Evolutionary conservation across 805 yeast species (phyloP), one percentile per base, ranked within the genome.

Genomic region (Babjeviella inositovora): DNA sequence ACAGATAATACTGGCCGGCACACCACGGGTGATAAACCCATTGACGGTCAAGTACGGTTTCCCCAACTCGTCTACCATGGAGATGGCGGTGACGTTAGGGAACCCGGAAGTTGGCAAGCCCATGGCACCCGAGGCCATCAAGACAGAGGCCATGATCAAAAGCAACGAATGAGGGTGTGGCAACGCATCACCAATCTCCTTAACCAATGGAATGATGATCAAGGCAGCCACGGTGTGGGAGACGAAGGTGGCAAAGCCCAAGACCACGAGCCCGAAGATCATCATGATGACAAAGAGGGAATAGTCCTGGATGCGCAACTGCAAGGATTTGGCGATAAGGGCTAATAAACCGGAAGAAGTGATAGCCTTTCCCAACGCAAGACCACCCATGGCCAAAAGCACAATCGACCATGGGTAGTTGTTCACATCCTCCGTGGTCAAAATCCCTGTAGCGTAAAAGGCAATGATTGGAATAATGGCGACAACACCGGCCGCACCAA

Each of bases 51-150:
- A 42, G 33, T 62, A 62, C 5, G 64, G 59, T 25, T 60, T 59
- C 9, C 70, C 69, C 21, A 62, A 46, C 28, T 62, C 69, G 34
- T 62, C 69, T 3, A 63, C 55, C 64, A 61, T 57, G 23, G 65
- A 54, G 33, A 62, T 62, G 8, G 69, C 69, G n/a, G 67, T 62
- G 11, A 60, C 63, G 34, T 62, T 62, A 11, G 70, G 70, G 46
- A 62, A 62, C 3, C 70, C 70, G 3, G 68, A 60, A 5, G 65
- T 58, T 7, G 69, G 69, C 26, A 62, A 47, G 7, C 65, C 68
- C 70, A 62, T 62, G 13, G 69, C 70, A n/a, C 61, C 52, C 6
- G 68, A 60, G 14, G 67, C 62, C 25, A 62, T 49, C 27, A 62
- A 45, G 6, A 66, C 57, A 32, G 59, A 56, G 12, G 55, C 54